phyloP scores from a whole-genome alignment of 208 protist genomes.

The Leishmania aethiopica region DNA sequence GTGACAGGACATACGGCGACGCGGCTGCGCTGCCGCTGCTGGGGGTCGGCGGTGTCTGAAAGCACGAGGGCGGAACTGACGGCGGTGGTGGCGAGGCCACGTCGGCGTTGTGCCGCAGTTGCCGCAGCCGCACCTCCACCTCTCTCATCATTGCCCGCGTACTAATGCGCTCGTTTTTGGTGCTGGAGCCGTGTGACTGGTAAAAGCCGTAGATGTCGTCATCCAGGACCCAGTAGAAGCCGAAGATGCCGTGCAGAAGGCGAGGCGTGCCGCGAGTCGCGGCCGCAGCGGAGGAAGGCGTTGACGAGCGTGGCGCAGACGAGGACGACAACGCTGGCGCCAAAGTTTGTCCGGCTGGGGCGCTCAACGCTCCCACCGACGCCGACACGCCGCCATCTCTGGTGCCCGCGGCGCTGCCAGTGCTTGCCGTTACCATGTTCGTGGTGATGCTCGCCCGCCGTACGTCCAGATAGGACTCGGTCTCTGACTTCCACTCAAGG shows the following conservation, averaged over 20 bases:
- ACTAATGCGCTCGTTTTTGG: slow-evolving; percentile 60
- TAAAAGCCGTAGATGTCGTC: slow-evolving; percentile 86
- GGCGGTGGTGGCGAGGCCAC: slow-evolving; percentile 19
- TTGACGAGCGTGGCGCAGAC: neutral
- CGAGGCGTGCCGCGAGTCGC: slow-evolving; percentile 14
- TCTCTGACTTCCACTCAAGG: slow-evolving; percentile 9
- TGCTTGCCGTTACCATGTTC: neutral
- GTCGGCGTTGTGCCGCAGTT: slow-evolving; percentile 37
- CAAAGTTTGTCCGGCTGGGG: neutral
- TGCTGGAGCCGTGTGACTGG: slow-evolving; percentile 9
- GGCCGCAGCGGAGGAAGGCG: neutral
- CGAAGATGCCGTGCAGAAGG: slow-evolving; percentile 50
- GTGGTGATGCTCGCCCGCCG: slow-evolving; percentile 10
- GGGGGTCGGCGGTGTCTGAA: neutral
- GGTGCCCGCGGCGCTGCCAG: neutral
- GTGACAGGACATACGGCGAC: neutral
- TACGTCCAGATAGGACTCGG: slow-evolving; percentile 16
- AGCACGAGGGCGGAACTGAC: slow-evolving; percentile 13
- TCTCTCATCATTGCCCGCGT: slow-evolving; percentile 61
- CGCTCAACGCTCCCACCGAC: neutral
- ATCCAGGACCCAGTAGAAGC: slow-evolving; percentile 89
- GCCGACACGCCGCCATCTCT: neutral
- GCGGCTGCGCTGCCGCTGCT: neutral
- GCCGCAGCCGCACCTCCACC: slow-evolving; percentile 49
- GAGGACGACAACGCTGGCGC: neutral